Conservation (phyloP, 2,329 filamentous ascomycete genomes). For the Colletotrichum australisinense region DNA sequence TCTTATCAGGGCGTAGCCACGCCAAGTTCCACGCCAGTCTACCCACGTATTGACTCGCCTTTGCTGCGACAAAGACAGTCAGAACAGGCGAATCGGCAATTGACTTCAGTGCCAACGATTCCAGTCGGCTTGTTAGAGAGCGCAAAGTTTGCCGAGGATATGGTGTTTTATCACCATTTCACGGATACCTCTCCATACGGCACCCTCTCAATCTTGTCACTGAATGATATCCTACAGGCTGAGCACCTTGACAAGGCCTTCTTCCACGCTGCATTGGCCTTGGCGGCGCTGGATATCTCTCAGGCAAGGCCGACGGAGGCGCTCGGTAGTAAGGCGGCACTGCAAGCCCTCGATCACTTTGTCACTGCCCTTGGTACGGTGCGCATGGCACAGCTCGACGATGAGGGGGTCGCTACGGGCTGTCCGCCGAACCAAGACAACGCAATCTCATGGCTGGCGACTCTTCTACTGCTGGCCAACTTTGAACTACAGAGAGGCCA, state of each 20-base stretch:
- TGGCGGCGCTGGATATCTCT: slow-evolving; percentile 13
- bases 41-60: neutral
- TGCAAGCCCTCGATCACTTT: slow-evolving; percentile 24
- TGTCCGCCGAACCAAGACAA: slow-evolving; percentile 10
- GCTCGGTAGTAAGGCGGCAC: slow-evolving; percentile 2
- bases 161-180: slow-evolving; percentile 18
- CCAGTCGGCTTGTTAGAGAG: slow-evolving; percentile 10
- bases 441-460: slow-evolving; percentile 10
- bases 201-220: slow-evolving; percentile 7
- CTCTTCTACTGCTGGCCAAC: neutral
- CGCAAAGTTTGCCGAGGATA: slow-evolving; percentile 22
- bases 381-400: slow-evolving; percentile 15
- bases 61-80: neutral
- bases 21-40: neutral
- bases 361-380: slow-evolving; percentile 6
- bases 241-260: slow-evolving; percentile 16
- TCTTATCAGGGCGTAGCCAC: neutral
- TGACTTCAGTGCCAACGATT: neutral
- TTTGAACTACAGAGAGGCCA: slow-evolving; percentile 23
- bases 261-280: slow-evolving; percentile 12
- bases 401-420: slow-evolving; percentile 8
- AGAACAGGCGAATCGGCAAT: neutral
- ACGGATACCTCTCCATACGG: slow-evolving; percentile 9
- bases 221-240: neutral
- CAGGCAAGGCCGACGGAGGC: neutral